phyloP scores from a whole-genome alignment of 495 filamentous ascomycete species.

The Mytilinidion resinicola region DNA sequence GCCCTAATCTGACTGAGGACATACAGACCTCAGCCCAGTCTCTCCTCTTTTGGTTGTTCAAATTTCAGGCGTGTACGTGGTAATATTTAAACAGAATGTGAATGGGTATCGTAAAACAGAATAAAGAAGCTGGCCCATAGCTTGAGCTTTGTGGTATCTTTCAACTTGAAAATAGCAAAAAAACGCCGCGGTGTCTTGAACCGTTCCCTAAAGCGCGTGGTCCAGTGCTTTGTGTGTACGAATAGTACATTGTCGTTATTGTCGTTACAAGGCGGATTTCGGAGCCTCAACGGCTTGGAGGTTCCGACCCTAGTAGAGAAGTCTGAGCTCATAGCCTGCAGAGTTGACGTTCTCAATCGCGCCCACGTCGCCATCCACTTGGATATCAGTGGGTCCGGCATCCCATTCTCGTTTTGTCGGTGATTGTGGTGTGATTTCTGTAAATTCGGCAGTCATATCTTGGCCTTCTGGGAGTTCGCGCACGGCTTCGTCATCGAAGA shows the following conservation, averaged over 20 bases:
- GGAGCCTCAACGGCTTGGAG: neutral
- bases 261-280: neutral
- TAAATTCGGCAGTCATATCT: constrained; percentile 70
- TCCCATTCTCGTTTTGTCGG: constrained; percentile 39
- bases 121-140: constrained; percentile 5
- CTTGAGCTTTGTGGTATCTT: constrained; percentile 26
- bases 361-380: constrained; percentile 36
- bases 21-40: neutral
- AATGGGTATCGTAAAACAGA: constrained; percentile 28
- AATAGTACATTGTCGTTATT: constrained; percentile 28
- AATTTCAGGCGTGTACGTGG: neutral
- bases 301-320: constrained; percentile 32
- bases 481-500: constrained; percentile 87
- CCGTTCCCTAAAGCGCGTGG: constrained; percentile 7
- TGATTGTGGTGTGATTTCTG: constrained; percentile 34
- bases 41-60: neutral
- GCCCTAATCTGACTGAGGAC: neutral
- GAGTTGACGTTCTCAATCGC: constrained; percentile 32
- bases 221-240: constrained; percentile 19
- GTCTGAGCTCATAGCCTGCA: constrained; percentile 37
- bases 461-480: constrained; percentile 83
- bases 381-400: constrained; percentile 36
- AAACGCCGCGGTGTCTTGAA: constrained; percentile 8
- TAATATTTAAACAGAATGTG: constrained; percentile 4
- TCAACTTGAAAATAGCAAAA: constrained; percentile 6